Base-by-base conservation (phyloP, 345 rosid genomes). In the Erysimum cheiranthoides region DNA sequence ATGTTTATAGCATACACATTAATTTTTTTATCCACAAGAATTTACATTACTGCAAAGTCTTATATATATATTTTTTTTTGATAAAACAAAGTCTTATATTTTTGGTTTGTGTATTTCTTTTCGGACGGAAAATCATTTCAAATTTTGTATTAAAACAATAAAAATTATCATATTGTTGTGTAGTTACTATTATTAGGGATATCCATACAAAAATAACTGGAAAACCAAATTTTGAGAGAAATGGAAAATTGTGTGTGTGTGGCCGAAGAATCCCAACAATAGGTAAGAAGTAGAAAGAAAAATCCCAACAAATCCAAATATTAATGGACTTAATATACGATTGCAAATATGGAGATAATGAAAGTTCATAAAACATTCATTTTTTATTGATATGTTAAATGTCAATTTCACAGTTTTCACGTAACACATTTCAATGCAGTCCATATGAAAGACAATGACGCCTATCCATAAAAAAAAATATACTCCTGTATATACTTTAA, bases 391-490 rank as follows among this genome's bases (percentile, higher is more conserved):
- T 45, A 5, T 38, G 72, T 53, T 38, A 36, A 53, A 25, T 13
- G 64, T 21, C 1, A 1, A 21, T 1, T 21, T 21, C 1, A 21
- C 25, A 21, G 6, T 30, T 56, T 25, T 36, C 6, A 54, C 34
- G 46, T 45, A 70, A 58, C 57, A 71, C 58, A 71, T 36, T 71
- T 57, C 74, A 21, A 34, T 70, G 66, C 66, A 70, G 10, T 70
- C 32, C 21, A 3, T 57, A 43, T 73, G 53, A 31, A 73, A 65
- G 53, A 72, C 8, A 49, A 36, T 53, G 12, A 50, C 32, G 18
- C 25, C 25, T 27, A 65, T 47, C 31, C 43, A 43, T 32, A 32
- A 32, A 32, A 1, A 32, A 32, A 32, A 32, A 35, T 10, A 34
- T n/a, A n/a, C n/a, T n/a, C n/a, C n/a, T n/a, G 34, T 9, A 53